A percentile compares a stretch with the other conserved stretches of the same genome.
Evolutionary conservation across 345 rosid species (phyloP).

Genomic region (Syzygium grande): DNA sequence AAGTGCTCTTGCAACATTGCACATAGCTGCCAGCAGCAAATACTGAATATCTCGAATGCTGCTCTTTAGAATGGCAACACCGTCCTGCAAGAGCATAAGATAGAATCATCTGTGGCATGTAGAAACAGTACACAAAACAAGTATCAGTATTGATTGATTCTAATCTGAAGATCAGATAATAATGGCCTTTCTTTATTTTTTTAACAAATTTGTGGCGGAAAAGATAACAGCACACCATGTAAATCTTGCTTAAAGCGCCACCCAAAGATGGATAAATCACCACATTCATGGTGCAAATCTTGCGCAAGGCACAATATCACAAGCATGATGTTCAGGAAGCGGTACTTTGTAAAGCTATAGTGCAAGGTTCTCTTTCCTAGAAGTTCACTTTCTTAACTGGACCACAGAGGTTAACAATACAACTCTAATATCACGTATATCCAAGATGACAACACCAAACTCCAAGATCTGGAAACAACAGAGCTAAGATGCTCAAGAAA

Average conservation of each 20-base stretch:
- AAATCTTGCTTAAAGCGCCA: background rate
- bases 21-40: conserved; percentile 77
- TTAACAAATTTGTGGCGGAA: background rate
- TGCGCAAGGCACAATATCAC: background rate
- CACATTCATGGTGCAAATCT: background rate
- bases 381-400: background rate
- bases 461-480: background rate
- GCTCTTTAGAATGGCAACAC: conserved; percentile 20
- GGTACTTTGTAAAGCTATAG: background rate
- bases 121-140: background rate
- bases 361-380: background rate
- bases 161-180: background rate
- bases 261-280: background rate
- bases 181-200: background rate
- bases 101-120: background rate
- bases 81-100: conserved; percentile 45
- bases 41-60: conserved; percentile 56
- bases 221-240: background rate
- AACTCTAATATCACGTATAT: background rate
- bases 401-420: background rate
- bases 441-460: background rate
- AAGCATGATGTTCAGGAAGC: background rate
- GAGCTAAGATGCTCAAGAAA: background rate
- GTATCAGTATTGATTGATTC: background rate
- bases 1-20: conserved; percentile 50